These are phyloP conservation scores for Lipomyces kockii DNA, from an alignment of 805 yeast genomes.

Conservation along the genomic window DNA sequence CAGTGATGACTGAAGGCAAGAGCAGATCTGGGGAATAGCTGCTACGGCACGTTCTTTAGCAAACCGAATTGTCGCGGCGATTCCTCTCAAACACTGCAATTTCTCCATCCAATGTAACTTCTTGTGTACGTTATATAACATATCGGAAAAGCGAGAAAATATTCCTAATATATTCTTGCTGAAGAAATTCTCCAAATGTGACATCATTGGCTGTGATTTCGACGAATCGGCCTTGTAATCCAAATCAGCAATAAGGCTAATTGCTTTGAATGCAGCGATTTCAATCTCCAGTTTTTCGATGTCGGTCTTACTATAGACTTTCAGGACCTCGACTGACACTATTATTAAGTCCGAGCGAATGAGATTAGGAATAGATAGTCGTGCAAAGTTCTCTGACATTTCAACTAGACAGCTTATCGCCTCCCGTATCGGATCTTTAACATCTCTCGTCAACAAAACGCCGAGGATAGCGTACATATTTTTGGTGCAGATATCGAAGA, in stretches of 20 bases:
- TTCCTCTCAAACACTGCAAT: constrained; percentile 70
- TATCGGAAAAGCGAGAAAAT: constrained; percentile 77
- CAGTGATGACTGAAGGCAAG: constrained; percentile 80
- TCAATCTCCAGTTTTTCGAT: constrained; percentile 22
- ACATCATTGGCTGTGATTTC: background rate
- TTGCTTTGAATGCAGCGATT: constrained; percentile 26
- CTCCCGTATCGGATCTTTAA: constrained; percentile 54
- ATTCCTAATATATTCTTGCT: constrained; percentile 71
- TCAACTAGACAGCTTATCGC: constrained; percentile 59
- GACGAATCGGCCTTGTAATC: constrained; percentile 1
- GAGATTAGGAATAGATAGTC: constrained; percentile 42
- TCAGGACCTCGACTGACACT: constrained; percentile 47
- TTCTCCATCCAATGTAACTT: constrained; percentile 74
- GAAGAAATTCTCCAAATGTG: constrained; percentile 50
- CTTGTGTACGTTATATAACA: constrained; percentile 74
- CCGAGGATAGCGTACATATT: constrained; percentile 62
- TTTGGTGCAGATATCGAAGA: constrained; percentile 54
- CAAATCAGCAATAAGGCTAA: constrained; percentile 27
- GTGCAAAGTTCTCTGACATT: constrained; percentile 55
- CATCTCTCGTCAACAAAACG: constrained; percentile 57
- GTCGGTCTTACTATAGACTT: constrained; percentile 47
- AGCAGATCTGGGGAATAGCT: constrained; percentile 81
- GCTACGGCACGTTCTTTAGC: constrained; percentile 61
- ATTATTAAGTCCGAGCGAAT: constrained; percentile 39
- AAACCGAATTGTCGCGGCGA: constrained; percentile 65